Percentiles rank a stretch among this genome's conserved stretches.
These are phyloP conservation scores for Mikania micrantha DNA, from an alignment of 129 eudicot species.

Conservation along the genomic window DNA sequence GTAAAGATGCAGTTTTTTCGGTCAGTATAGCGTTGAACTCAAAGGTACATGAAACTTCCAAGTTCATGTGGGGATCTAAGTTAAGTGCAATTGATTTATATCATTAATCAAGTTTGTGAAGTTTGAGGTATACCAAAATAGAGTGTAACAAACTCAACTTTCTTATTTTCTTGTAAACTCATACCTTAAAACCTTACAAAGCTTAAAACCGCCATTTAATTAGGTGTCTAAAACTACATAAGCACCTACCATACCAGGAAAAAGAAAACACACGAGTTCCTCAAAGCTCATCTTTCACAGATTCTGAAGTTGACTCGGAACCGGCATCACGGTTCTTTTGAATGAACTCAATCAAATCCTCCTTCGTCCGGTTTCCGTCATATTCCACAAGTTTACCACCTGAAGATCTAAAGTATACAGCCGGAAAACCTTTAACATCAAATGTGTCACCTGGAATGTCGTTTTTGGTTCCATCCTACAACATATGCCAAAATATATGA, in stretches of 20 bases:
- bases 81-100: no score
- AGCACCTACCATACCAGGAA: conserved; percentile 16
- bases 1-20: no score
- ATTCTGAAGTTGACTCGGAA: conserved; percentile 1
- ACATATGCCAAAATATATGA: not conserved
- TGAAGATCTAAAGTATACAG: conserved; percentile 63
- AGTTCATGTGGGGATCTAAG: no score
- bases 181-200: not conserved
- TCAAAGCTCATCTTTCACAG: conserved; percentile 58
- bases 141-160: not conserved
- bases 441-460: conserved; percentile 50
- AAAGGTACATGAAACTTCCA: no score
- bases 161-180: not conserved
- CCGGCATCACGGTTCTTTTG: conserved; percentile 48
- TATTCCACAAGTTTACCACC: conserved; percentile 48
- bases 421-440: conserved; percentile 73
- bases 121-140: not conserved
- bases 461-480: conserved; percentile 79
- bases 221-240: conserved; percentile 13
- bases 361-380: conserved; percentile 74
- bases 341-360: conserved; percentile 59
- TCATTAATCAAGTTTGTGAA: no score
- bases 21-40: no score
- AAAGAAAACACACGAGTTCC: not conserved
- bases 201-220: not conserved